A percentile compares a stretch with the other conserved stretches of the same genome.
phyloP scores from a whole-genome alignment of 495 filamentous ascomycete species.

The Talaromyces trachyspermus region DNA sequence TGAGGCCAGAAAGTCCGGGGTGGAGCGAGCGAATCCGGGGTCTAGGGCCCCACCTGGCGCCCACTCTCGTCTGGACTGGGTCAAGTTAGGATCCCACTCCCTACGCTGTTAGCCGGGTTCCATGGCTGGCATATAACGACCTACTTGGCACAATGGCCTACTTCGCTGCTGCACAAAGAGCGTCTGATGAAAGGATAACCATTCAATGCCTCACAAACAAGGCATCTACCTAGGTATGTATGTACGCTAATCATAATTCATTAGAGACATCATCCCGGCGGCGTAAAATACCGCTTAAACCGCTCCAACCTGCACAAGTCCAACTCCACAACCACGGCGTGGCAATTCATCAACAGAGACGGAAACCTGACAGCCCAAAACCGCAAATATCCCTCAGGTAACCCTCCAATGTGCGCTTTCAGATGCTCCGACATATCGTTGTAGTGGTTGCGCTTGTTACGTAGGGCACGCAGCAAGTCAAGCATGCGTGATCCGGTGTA shows the following conservation, averaged over 20 bases:
- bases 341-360: slow-evolving; percentile 72
- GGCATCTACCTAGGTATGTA: neutral
- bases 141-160: too few species aligned
- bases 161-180: too few species aligned
- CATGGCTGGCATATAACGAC: too few species aligned
- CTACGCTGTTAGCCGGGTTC: too few species aligned
- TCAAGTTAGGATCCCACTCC: too few species aligned
- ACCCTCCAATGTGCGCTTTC: slow-evolving; percentile 66
- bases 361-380: slow-evolving; percentile 86
- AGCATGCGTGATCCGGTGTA: slow-evolving; percentile 78
- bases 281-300: slow-evolving; percentile 66
- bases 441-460: slow-evolving; percentile 96
- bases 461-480: slow-evolving; percentile 78
- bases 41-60: too few species aligned
- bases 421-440: slow-evolving; percentile 79
- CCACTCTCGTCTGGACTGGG: too few species aligned
- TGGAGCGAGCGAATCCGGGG: too few species aligned
- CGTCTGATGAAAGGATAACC: too few species aligned
- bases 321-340: slow-evolving; percentile 60
- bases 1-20: too few species aligned
- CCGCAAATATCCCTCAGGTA: slow-evolving; percentile 77
- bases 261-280: slow-evolving; percentile 16
- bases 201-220: too few species aligned
- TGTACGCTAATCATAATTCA: neutral
- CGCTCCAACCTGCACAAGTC: slow-evolving; percentile 58